phyloP scores from a whole-genome alignment of 306 rosid genomes.

The Cyamopsis tetragonoloba region DNA sequence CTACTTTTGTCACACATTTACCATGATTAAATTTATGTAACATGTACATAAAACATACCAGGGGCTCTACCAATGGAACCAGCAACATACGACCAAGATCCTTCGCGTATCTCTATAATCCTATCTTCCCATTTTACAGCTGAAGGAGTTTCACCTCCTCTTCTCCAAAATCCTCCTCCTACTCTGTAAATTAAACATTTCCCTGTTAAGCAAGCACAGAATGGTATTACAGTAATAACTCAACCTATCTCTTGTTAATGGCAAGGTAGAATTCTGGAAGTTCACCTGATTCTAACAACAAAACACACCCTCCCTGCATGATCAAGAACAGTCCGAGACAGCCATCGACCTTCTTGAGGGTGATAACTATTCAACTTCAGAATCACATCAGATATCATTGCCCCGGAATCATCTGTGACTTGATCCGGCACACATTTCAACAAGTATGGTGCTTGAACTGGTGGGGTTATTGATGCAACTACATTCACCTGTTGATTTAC shows the following conservation, averaged over 20 bases:
- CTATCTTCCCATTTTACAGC: slow-evolving; percentile 85
- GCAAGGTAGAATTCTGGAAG: neutral
- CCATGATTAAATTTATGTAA: neutral
- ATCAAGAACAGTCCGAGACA: slow-evolving; percentile 91
- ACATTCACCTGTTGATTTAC: slow-evolving; percentile 48
- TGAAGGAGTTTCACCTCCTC: slow-evolving; percentile 81
- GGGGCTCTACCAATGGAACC: slow-evolving; percentile 82
- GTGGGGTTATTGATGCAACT: slow-evolving; percentile 73
- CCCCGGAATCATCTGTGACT: slow-evolving; percentile 88
- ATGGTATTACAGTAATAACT: neutral
- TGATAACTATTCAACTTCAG: slow-evolving; percentile 72
- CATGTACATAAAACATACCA: slow-evolving; percentile 48
- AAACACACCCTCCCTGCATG: slow-evolving; percentile 95
- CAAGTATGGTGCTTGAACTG: slow-evolving; percentile 85
- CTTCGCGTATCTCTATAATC: slow-evolving; percentile 87
- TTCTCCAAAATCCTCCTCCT: slow-evolving; percentile 93
- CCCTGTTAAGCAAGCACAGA: neutral
- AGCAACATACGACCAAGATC: slow-evolving; percentile 90
- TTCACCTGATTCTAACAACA: slow-evolving; percentile 74
- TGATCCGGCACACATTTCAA: slow-evolving; percentile 87
- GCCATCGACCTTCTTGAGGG: slow-evolving; percentile 99
- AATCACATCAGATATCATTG: slow-evolving; percentile 83
- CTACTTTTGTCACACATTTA: neutral
- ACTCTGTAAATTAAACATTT: slow-evolving; percentile 48
- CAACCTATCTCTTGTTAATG: neutral